Evolutionary conservation across 441 rosid species (phyloP), one percentile per base, ranked within the genome.

Genomic region (Dalechampia spathulata): DNA sequence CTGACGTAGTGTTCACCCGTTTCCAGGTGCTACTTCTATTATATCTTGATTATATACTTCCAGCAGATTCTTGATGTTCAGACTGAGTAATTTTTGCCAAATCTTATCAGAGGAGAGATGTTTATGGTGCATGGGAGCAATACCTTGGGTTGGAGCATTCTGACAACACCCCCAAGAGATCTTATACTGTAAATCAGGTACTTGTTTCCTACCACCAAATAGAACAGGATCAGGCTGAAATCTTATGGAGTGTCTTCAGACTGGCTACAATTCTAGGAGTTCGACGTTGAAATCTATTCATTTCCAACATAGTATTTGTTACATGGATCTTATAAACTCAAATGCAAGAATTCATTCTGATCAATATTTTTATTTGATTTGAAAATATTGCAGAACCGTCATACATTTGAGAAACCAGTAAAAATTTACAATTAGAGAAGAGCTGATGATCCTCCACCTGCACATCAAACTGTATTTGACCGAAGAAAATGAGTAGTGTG

Each of bases 91-190:
- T 13, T 4, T 22, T 54, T 26, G 28, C 54, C 23, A 5, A 32
- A 36, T 55, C 34, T 53, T 7, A 63, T 49, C 74, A 92, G 97
- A 83, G 90, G 62, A 83, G 91, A 79, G 96, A 86, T 65, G 84
- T 83, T 38, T 92, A 92, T 60, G 94, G 99, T 43, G 90, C 91
- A 23, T 90, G 91, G 92, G 96, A 87, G 73, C 95, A 87, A 63
- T 93, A 89, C 72, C 97, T 89, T 59, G 97, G 99, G 63, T 66
- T 92, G 79, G 97, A 93, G 77, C 97, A 93, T 64, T 55, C 82
- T 48, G 89, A 89, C 61, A 88, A 78, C 72, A 66, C 80, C 52
- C 96, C 99, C 15, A 89, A 87, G 79, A 80, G 97, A 71, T 79
- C 97, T 46, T 85, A 82, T 70, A 66, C 84, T 0, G 88, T 75